These are phyloP conservation scores for Brettanomyces anomalus DNA, from an alignment of 805 yeast genomes.

Conservation along the genomic window DNA sequence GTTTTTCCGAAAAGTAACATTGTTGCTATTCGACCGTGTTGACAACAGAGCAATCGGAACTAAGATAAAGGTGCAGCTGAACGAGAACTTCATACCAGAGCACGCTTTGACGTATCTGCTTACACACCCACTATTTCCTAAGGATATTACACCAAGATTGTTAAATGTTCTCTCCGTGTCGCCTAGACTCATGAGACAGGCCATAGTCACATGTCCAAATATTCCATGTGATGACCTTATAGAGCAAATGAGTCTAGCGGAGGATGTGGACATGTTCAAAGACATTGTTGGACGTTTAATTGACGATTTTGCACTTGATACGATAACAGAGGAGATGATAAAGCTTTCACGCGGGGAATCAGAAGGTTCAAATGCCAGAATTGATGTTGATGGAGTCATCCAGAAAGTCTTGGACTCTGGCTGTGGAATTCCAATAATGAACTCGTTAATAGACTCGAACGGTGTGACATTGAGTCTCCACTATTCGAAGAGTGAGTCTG, in stretches of 20 bases:
- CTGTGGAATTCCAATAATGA: slow-evolving; percentile 52
- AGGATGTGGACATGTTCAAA: slow-evolving; percentile 54
- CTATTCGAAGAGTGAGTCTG: slow-evolving; percentile 36
- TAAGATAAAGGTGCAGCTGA: slow-evolving; percentile 10
- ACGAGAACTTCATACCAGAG: slow-evolving; percentile 39
- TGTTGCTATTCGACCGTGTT: slow-evolving; percentile 29
- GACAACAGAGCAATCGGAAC: slow-evolving; percentile 11
- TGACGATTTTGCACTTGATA: slow-evolving; percentile 53
- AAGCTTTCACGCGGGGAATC: slow-evolving; percentile 24
- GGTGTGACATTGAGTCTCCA: slow-evolving; percentile 60
- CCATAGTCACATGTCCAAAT: slow-evolving; percentile 70
- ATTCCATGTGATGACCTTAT: slow-evolving; percentile 57
- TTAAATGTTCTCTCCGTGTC: slow-evolving; percentile 35
- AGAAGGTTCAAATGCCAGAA: slow-evolving; percentile 5
- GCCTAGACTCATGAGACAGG: slow-evolving; percentile 69
- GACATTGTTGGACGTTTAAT: slow-evolving; percentile 61
- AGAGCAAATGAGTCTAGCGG: slow-evolving; percentile 44
- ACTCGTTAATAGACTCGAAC: slow-evolving; percentile 60
- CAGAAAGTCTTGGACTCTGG: slow-evolving; percentile 35
- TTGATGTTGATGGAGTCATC: slow-evolving; percentile 35
- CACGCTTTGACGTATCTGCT: slow-evolving; percentile 59
- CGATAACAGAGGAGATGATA: slow-evolving; percentile 42
- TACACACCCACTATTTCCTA: slow-evolving; percentile 84
- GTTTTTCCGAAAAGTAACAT: slow-evolving; percentile 38
- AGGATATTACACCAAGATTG: slow-evolving; percentile 43